phyloP scores from a whole-genome alignment of 352 stramenopile genomes.

The Phytophthora pseudosyringae region DNA sequence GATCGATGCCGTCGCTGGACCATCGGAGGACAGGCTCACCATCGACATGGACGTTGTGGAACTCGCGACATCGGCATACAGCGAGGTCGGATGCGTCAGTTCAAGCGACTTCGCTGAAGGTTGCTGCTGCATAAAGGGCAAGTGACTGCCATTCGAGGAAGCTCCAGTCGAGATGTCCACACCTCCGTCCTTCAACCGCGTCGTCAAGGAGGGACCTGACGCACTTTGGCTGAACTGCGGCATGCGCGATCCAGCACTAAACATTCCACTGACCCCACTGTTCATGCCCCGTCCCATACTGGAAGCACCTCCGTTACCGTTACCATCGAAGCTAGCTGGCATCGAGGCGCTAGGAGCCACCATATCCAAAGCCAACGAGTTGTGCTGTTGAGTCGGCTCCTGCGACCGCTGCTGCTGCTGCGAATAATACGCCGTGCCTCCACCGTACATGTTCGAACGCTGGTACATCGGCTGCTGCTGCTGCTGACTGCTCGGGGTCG shows the following conservation, averaged over 20 bases:
- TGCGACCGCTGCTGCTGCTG: conserved; percentile 43
- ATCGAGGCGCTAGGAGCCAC: conserved; percentile 35
- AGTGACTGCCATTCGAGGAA: conserved; percentile 36
- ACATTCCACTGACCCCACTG: conserved; percentile 32
- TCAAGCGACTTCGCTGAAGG: conserved; percentile 31
- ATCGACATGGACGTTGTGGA: conserved; percentile 43
- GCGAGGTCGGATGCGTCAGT: conserved; percentile 29
- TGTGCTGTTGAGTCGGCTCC: conserved; percentile 32
- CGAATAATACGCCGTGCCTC: conserved; percentile 32
- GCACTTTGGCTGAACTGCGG: conserved; percentile 35
- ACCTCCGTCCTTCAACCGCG: conserved; percentile 39
- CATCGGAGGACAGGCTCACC: conserved; percentile 38
- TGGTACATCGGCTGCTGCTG: conserved; percentile 50
- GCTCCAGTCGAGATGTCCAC: conserved; percentile 38
- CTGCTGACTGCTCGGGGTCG: conserved; percentile 38
- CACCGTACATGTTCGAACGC: conserved; percentile 38
- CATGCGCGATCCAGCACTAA: conserved; percentile 37
- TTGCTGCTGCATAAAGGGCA: conserved; percentile 43
- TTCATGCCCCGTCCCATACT: conserved; percentile 36
- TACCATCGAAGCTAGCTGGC: conserved; percentile 34
- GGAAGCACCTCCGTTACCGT: conserved; percentile 23
- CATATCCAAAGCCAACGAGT: conserved; percentile 29
- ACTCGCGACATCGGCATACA: conserved; percentile 42
- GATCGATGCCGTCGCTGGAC: conserved; percentile 27
- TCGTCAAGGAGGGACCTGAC: conserved; percentile 33